Evolutionary conservation across 495 filamentous ascomycete genomes (phyloP).

Genomic region (Neurospora sp.): DNA sequence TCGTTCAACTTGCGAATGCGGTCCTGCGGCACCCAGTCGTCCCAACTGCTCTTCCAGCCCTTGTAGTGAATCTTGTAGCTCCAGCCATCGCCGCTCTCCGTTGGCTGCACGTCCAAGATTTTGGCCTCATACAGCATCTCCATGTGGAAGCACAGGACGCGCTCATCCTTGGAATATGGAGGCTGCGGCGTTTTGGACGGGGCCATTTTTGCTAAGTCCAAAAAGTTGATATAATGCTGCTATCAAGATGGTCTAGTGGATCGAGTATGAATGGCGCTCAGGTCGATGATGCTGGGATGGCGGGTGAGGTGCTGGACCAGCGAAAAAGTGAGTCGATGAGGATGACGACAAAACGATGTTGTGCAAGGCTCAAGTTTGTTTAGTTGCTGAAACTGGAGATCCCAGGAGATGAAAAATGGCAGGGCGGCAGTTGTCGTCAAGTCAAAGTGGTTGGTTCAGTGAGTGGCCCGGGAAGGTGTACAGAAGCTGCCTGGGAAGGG

Average conservation of each 20-base stretch:
- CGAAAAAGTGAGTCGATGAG: neutral
- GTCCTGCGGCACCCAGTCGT: constrained; percentile 96
- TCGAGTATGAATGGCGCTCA: neutral
- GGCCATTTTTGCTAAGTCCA: constrained; percentile 20
- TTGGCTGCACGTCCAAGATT: constrained; percentile 65
- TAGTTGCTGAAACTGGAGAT: neutral
- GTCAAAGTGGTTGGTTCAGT: neutral
- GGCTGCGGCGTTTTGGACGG: constrained; percentile 33
- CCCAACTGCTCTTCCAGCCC: constrained; percentile 99
- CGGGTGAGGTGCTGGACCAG: neutral
- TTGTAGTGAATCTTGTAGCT: constrained; percentile 96
- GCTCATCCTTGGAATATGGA: constrained; percentile 78
- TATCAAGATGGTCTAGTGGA: neutral
- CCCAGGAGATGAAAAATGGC: neutral
- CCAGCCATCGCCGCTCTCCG: constrained; percentile 59
- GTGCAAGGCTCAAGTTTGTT: neutral
- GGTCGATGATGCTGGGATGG: neutral
- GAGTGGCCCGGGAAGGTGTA: neutral
- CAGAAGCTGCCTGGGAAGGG: neutral
- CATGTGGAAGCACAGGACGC: constrained; percentile 91
- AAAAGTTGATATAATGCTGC: neutral
- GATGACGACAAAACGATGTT: neutral
- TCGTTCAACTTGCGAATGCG: constrained; percentile 89
- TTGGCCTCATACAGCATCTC: constrained; percentile 97
- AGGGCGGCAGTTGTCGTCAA: neutral